A percentile compares a stretch with the other conserved stretches of the same genome.
Conservation (phyloP, 164 flowering plant species). For the Annona squamosa region DNA sequence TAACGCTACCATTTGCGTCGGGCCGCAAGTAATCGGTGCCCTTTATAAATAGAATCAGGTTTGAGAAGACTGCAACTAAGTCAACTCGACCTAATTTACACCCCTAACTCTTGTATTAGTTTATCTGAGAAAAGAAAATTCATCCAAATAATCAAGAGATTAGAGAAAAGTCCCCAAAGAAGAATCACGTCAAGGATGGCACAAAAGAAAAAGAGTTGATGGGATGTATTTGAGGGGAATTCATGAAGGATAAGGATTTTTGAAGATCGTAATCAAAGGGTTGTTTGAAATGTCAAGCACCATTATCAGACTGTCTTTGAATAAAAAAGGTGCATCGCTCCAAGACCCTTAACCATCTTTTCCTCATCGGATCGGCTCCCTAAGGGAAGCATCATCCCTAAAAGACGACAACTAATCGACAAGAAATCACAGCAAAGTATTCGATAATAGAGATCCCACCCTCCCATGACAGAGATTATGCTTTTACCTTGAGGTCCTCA, state of each 20-base stretch:
- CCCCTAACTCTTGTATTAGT: no score
- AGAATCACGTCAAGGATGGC: neutral
- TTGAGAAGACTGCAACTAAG: no score
- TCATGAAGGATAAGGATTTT: slow-evolving; percentile 3
- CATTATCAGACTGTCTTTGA: slow-evolving; percentile 3
- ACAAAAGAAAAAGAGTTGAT: neutral
- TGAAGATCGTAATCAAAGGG: slow-evolving; percentile 4
- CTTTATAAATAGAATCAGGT: no score
- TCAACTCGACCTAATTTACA: no score
- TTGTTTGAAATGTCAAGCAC: slow-evolving; percentile 3
- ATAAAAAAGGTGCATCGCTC: slow-evolving; percentile 1
- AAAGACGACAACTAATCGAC: slow-evolving; percentile 5
- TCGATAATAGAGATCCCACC: neutral
- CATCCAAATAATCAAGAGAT: neutral
- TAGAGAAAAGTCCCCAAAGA: neutral
- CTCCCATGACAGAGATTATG: neutral
- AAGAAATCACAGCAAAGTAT: neutral
- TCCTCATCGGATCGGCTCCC: neutral
- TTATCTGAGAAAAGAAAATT: neutral
- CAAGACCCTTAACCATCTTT: slow-evolving; percentile 7
- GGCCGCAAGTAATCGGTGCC: no score
- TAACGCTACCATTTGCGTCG: no score
- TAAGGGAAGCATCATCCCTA: neutral
- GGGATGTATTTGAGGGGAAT: slow-evolving; percentile 5
- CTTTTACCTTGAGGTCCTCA: slow-evolving; percentile 1